Evolutionary conservation across 108 stramenopile species (phyloP).

Genomic region (Skeletonema tropicum): DNA sequence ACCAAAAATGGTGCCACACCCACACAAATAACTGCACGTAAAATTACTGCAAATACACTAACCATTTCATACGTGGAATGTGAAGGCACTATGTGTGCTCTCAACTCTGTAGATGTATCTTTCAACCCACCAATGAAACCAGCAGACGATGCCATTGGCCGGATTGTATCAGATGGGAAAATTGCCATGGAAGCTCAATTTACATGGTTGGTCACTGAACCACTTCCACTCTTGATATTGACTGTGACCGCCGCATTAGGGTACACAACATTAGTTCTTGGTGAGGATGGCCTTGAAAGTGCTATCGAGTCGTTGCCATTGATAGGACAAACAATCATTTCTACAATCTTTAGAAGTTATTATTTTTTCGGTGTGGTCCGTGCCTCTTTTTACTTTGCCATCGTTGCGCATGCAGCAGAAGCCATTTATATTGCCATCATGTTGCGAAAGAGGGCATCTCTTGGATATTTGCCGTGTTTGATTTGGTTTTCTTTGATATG

Average conservation of each 20-base stretch:
- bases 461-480: neutral
- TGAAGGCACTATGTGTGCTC: constrained; percentile 12
- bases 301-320: constrained; percentile 4
- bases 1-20: constrained; percentile 3
- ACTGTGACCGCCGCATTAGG: constrained; percentile 8
- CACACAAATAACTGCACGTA: constrained; percentile 9
- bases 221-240: constrained; percentile 14
- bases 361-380: constrained; percentile 6
- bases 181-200: constrained; percentile 9
- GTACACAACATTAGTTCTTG: constrained; percentile 5
- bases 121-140: constrained; percentile 19
- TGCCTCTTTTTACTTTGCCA: constrained; percentile 19
- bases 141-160: constrained; percentile 6
- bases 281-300: constrained; percentile 7
- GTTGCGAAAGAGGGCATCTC: neutral
- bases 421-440: constrained; percentile 8
- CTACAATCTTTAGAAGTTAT: neutral
- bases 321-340: neutral
- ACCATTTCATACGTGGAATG: constrained; percentile 23
- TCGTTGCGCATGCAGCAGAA: constrained; percentile 18
- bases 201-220: constrained; percentile 12
- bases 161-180: constrained; percentile 2
- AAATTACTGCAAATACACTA: neutral
- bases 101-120: neutral
- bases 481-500: constrained; percentile 23